A percentile compares a stretch with the other conserved stretches of the same genome.
phyloP scores from a whole-genome alignment of 139 green algal species.

The Auxenochlorella pyrenoidosa region DNA sequence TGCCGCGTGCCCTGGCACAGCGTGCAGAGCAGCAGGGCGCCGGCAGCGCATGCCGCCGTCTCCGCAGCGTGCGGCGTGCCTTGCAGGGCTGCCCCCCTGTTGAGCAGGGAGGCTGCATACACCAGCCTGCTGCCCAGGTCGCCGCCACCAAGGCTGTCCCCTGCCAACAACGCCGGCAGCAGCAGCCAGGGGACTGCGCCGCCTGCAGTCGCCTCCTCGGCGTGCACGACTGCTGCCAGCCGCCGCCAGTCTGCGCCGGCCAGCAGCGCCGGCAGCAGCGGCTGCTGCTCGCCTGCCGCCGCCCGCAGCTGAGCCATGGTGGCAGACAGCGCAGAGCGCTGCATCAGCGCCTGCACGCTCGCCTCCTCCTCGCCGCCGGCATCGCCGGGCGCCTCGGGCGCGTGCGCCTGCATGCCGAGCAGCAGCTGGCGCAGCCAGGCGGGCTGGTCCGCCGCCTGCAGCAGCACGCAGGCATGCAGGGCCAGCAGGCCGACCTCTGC shows the following conservation, averaged over 20 bases:
- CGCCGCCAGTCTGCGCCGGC: constrained; percentile 28
- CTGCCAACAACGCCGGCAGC: constrained; percentile 16
- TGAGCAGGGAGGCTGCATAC: constrained; percentile 11
- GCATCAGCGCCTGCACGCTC: background rate
- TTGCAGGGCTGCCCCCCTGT: background rate
- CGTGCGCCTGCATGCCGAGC: background rate
- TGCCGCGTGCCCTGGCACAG: constrained; percentile 19
- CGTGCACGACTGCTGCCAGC: background rate
- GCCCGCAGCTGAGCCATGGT: background rate
- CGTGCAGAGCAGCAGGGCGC: constrained; percentile 10
- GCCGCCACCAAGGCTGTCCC: background rate
- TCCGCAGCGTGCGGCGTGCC: background rate
- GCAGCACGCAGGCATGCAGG: constrained; percentile 22
- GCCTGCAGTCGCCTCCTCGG: background rate
- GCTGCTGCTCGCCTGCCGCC: background rate
- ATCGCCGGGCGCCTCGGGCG: background rate
- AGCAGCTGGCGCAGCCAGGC: constrained; percentile 27
- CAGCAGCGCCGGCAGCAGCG: constrained; percentile 27
- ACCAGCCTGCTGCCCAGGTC: constrained; percentile 20
- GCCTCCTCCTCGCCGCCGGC: background rate
- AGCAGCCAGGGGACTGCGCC: constrained; percentile 31
- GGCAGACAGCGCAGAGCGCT: constrained; percentile 7
- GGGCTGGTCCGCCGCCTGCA: background rate
- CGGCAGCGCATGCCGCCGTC: background rate
- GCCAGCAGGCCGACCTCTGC: constrained; percentile 35